A percentile compares a stretch with the other conserved stretches of the same genome.
Conservation (phyloP, 116 monocot genomes). For the Papilionanthe hybrid region DNA sequence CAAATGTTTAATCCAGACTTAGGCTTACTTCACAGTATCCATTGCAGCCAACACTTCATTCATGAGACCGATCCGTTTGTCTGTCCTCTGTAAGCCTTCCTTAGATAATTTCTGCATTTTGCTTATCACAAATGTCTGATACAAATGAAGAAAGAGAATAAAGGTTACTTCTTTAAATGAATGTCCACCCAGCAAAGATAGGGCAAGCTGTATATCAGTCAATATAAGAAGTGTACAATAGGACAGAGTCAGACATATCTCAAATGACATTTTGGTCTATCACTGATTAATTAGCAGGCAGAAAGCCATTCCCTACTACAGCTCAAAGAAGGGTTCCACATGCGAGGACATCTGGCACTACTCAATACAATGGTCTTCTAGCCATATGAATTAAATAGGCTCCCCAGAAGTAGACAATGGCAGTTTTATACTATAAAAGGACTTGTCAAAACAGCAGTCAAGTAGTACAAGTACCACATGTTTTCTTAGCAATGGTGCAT, state of each 20-base stretch:
- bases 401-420: not conserved
- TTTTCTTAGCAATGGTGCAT: not conserved
- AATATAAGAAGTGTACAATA: not conserved
- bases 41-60: slow-evolving; percentile 98
- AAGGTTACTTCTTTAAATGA: not conserved
- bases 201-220: not conserved
- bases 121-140: slow-evolving; percentile 73
- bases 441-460: not conserved
- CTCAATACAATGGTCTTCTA: not conserved
- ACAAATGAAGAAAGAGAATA: slow-evolving; percentile 17
- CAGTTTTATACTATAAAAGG: not conserved
- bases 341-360: not conserved
- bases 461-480: not conserved
- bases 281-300: not conserved
- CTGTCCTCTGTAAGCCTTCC: slow-evolving; percentile 91
- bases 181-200: not conserved
- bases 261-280: not conserved
- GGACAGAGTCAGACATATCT: not conserved
- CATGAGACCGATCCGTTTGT: slow-evolving; percentile 95
- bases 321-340: not conserved
- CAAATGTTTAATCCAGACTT: not conserved
- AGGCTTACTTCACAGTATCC: slow-evolving; percentile 92
- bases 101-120: slow-evolving; percentile 84
- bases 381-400: not conserved
- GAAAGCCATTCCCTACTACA: not conserved